Conservation (phyloP, 164 flowering plant species). For the Hamamelis virginiana region DNA sequence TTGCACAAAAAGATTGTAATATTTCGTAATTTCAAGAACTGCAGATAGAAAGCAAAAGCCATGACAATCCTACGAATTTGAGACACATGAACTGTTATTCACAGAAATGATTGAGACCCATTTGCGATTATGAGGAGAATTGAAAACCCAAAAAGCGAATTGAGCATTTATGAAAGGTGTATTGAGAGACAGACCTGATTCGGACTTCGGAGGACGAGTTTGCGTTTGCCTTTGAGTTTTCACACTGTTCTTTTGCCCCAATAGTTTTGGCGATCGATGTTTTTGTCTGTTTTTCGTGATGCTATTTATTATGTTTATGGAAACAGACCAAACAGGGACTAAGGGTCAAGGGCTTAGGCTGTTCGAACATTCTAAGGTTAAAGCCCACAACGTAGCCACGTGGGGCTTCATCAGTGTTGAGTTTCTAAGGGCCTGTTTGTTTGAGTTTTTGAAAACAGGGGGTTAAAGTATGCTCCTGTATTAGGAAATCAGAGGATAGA, state of each 20-base stretch:
- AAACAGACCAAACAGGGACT: slow-evolving; percentile 7
- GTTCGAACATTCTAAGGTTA: slow-evolving; percentile 3
- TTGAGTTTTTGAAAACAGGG: background rate
- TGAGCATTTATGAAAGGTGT: background rate
- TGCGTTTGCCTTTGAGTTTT: background rate
- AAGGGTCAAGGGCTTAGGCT: background rate
- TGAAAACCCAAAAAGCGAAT: slow-evolving; percentile 17
- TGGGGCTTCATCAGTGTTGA: background rate
- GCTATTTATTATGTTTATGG: background rate
- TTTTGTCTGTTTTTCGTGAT: background rate
- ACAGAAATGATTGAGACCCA: slow-evolving; percentile 11
- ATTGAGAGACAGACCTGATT: slow-evolving; percentile 13
- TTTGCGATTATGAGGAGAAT: slow-evolving; percentile 6
- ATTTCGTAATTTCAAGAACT: background rate
- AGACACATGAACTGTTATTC: slow-evolving; percentile 8
- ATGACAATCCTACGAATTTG: background rate
- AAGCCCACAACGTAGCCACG: slow-evolving; percentile 12
- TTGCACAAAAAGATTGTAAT: too few species aligned
- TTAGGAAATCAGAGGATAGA: too few species aligned
- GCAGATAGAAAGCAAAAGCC: background rate
- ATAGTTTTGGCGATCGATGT: slow-evolving; percentile 3
- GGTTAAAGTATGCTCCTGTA: too few species aligned
- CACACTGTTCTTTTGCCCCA: background rate
- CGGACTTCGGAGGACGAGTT: slow-evolving; percentile 4
- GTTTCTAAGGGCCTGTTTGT: slow-evolving; percentile 10